Conservation (phyloP, 192 early-diverging fungal species). For the Coemansia biformis region DNA sequence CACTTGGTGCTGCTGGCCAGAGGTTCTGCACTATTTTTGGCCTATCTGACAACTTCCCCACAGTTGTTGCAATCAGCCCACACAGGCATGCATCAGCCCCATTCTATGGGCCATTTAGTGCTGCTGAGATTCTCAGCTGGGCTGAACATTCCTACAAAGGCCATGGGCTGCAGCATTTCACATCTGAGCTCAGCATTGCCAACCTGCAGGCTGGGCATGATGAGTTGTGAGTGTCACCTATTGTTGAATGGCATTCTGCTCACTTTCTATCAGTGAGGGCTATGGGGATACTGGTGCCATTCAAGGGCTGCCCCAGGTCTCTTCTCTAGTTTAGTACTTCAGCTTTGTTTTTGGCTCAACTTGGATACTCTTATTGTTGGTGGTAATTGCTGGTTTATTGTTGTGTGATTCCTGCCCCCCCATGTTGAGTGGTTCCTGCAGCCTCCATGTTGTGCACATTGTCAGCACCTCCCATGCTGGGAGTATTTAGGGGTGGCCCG, state of each 20-base stretch:
- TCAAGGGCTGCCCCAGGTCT: no score
- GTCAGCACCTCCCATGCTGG: no score
- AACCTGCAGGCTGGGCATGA: conserved; percentile 16
- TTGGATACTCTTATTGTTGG: not conserved
- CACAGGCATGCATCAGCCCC: conserved; percentile 55
- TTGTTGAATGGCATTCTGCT: no score
- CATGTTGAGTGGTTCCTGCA: no score
- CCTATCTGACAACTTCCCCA: conserved; percentile 57
- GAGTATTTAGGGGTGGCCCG: no score
- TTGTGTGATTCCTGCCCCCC: no score
- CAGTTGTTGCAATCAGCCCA: conserved; percentile 54
- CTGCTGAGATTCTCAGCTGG: conserved; percentile 56
- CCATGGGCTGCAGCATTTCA: conserved; percentile 40
- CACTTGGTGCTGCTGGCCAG: conserved; percentile 40
- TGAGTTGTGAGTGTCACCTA: conserved; percentile 37
- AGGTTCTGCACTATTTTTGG: conserved; percentile 52
- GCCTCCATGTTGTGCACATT: no score
- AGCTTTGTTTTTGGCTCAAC: not conserved
- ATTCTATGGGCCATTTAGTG: conserved; percentile 58
- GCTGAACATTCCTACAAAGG: conserved; percentile 40
- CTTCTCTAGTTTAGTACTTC: no score
- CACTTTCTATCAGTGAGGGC: no score
- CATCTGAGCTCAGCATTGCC: conserved; percentile 43
- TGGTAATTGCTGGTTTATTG: no score
- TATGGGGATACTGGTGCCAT: no score